Evolutionary conservation across 139 green algal species (phyloP).

Genomic region (Micromonas pusilla): DNA sequence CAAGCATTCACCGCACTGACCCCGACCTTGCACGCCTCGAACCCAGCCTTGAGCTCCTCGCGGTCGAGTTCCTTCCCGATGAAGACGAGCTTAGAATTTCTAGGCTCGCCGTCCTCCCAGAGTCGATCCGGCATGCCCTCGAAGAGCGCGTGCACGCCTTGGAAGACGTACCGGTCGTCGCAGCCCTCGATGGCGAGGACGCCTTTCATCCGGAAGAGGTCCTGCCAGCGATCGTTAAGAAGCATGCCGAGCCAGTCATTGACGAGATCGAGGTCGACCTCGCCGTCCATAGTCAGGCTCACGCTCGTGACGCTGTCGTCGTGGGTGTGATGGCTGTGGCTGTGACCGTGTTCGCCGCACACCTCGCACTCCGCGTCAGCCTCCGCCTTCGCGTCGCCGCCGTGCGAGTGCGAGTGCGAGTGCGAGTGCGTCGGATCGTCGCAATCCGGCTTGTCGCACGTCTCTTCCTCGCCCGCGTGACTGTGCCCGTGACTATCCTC

Average conservation of each 20-base stretch:
- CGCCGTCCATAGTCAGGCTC: constrained; percentile 67
- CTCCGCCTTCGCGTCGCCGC: constrained; percentile 35
- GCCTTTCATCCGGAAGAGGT: constrained; percentile 96
- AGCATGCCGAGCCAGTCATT: constrained; percentile 86
- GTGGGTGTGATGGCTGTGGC: constrained; percentile 51
- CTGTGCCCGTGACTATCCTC: constrained; percentile 44
- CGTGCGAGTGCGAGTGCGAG: constrained; percentile 34
- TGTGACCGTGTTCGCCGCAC: constrained; percentile 37
- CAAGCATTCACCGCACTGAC: too few species aligned
- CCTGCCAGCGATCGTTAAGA: constrained; percentile 68
- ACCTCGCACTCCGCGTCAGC: constrained; percentile 28
- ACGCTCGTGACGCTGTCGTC: constrained; percentile 61
- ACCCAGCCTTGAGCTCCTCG: constrained; percentile 64
- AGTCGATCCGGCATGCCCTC: constrained; percentile 70
- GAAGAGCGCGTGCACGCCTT: constrained; percentile 91
- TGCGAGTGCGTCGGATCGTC: constrained; percentile 32
- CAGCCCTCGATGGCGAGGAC: constrained; percentile 41
- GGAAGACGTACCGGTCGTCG: constrained; percentile 78
- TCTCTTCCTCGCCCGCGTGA: constrained; percentile 13
- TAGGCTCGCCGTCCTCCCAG: constrained; percentile 68
- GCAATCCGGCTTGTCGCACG: constrained; percentile 17
- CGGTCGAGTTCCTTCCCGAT: constrained; percentile 88
- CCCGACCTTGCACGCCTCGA: constrained; percentile 76
- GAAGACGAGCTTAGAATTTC: constrained; percentile 79
- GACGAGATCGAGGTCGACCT: constrained; percentile 87